Evolutionary conservation across 2,329 filamentous ascomycete genomes (phyloP).

Genomic region (Aspergillus sp.): DNA sequence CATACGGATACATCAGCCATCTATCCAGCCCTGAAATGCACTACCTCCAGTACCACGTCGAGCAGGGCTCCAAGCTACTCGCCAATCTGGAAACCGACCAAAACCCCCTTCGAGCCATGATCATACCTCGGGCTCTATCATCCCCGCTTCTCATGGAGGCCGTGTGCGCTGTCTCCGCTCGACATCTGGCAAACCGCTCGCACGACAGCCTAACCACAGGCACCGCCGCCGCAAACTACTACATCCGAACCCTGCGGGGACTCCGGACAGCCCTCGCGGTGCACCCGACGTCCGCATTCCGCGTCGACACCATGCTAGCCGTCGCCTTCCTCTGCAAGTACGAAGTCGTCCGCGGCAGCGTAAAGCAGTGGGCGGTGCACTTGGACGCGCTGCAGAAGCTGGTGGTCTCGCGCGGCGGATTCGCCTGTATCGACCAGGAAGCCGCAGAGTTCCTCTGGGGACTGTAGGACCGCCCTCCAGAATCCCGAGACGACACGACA

Average conservation of each 20-base stretch:
- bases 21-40: conserved; percentile 22
- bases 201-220: conserved; percentile 14
- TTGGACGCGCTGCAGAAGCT: conserved; percentile 25
- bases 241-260: conserved; percentile 24
- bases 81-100: conserved; percentile 29
- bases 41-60: conserved; percentile 31
- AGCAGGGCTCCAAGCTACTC: conserved; percentile 24
- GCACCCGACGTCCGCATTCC: conserved; percentile 8
- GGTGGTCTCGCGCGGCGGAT: conserved; percentile 24
- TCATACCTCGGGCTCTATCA: conserved; percentile 28
- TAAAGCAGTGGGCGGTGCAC: conserved; percentile 31
- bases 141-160: conserved; percentile 29
- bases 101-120: conserved; percentile 26
- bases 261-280: conserved; percentile 18
- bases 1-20: conserved; percentile 14
- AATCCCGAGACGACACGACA: conserved; percentile 2
- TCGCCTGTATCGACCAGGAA: conserved; percentile 19
- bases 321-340: conserved; percentile 31
- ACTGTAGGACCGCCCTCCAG: conserved; percentile 16
- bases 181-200: conserved; percentile 26
- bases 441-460: conserved; percentile 25
- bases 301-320: conserved; percentile 25
- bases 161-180: conserved; percentile 28
- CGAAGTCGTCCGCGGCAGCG: conserved; percentile 29
- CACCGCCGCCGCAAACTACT: conserved; percentile 24